phyloP scores from a whole-genome alignment of 345 rosid species.

The Gossypium sturtianum region DNA sequence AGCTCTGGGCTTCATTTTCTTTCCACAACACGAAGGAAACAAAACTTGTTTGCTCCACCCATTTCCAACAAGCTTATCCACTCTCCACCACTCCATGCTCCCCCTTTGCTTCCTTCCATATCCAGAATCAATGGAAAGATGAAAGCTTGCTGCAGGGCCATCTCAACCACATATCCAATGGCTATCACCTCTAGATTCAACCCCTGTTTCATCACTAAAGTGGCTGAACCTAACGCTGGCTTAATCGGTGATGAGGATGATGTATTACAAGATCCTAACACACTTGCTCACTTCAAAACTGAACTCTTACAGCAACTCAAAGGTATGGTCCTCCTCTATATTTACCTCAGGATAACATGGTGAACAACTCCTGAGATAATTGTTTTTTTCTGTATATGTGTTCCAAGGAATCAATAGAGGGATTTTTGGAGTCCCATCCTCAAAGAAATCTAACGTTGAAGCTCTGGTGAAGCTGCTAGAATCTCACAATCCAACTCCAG shows the following conservation, averaged over 20 bases:
- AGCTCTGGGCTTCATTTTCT: neutral
- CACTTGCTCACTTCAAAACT: constrained; percentile 35
- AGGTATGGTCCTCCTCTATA: constrained; percentile 27
- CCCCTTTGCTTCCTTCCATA: constrained; percentile 12
- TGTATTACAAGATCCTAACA: neutral
- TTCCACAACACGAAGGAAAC: neutral
- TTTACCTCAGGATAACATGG: neutral
- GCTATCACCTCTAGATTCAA: neutral
- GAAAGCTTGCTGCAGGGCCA: constrained; percentile 11
- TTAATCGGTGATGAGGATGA: constrained; percentile 5
- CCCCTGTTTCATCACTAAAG: neutral
- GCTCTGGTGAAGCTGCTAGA: constrained; percentile 52
- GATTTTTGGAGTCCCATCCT: constrained; percentile 66
- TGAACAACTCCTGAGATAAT: neutral
- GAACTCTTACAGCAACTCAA: constrained; percentile 37
- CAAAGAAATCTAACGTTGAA: constrained; percentile 64
- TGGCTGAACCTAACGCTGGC: neutral
- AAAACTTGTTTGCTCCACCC: neutral
- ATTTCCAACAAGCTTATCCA: constrained; percentile 22
- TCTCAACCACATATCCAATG: constrained; percentile 17
- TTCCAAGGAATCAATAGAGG: constrained; percentile 69
- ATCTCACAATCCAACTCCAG: constrained; percentile 72
- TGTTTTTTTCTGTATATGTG: neutral
- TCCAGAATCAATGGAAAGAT: constrained; percentile 5
- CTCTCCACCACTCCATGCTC: constrained; percentile 14